Evolutionary conservation across 495 filamentous ascomycete genomes (phyloP).

Genomic region (Aspergillus asperescens): DNA sequence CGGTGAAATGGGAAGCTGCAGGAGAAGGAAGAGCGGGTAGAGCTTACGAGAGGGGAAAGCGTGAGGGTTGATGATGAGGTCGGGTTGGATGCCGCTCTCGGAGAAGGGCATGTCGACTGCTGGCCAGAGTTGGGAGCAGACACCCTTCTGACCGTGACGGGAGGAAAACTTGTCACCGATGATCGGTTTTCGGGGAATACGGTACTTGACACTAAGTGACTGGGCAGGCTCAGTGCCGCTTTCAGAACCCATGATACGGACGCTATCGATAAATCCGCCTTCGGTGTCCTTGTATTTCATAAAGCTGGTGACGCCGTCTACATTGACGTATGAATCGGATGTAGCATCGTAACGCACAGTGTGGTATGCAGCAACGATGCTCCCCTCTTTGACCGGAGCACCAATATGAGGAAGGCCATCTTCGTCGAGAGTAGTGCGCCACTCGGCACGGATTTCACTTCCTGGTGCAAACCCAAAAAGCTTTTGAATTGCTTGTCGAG

Average conservation of each 20-base stretch:
- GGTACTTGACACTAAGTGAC: constrained; percentile 83
- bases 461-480: constrained; percentile 83
- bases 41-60: constrained; percentile 89
- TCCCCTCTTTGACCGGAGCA: constrained; percentile 66
- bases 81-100: constrained; percentile 92
- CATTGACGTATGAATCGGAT: constrained; percentile 56
- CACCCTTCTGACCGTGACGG: constrained; percentile 57
- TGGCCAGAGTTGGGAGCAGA: constrained; percentile 95
- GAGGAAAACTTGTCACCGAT: constrained; percentile 71
- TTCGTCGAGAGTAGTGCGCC: constrained; percentile 65
- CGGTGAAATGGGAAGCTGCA: no score
- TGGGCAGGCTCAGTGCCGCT: constrained; percentile 76
- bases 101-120: constrained; percentile 93
- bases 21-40: neutral
- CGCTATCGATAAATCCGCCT: constrained; percentile 82
- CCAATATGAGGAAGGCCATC: constrained; percentile 85
- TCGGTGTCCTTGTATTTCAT: constrained; percentile 91
- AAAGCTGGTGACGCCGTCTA: constrained; percentile 72
- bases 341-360: constrained; percentile 73
- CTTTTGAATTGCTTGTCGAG: constrained; percentile 55
- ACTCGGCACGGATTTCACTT: constrained; percentile 56
- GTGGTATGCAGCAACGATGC: constrained; percentile 82
- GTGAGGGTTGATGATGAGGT: constrained; percentile 98
- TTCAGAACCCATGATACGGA: constrained; percentile 81
- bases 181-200: constrained; percentile 81